Base-by-base conservation (phyloP, 805 yeast genomes). In the Ogataea ganodermae region DNA sequence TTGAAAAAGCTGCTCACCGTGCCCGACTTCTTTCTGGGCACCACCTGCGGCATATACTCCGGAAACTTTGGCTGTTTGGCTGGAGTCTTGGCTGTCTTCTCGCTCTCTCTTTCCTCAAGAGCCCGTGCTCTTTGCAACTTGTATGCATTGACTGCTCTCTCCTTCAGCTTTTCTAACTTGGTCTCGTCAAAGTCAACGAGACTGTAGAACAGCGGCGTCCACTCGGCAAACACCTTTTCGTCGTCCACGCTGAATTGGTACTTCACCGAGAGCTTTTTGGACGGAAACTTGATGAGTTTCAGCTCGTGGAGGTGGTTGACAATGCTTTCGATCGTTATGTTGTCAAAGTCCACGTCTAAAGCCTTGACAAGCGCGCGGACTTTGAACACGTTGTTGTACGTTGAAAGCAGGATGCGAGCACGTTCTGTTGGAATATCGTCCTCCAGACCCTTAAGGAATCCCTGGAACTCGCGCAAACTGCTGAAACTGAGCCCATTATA, bases 241-340 rank as follows among this genome's bases (percentile, higher is more conserved):
- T 56, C 59, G 14, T 58, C 60, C 24, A 51, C 49, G 12, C 48
- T 46, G 35, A 55, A 57, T 17, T 22, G 45, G 37, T 55, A 55
- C 6, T 48, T 47, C 6, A 48, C 22, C 4, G 47, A 23, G 12
- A 45, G 28, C 23, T 35, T 42, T 44, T 55, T 55, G 2, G 49
- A 33, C 8, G 53, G 55, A 30, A 53, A 53, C 30, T 45, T 55
- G 18, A 56, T 44, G n/a, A 57, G 23, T 36, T 48, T 51, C 41
- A 57, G 37, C 4, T 55, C 53, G 12, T 48, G 18, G 9, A 51
- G 33, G 27, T 48, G 49, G 21, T 55, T 50, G 22, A 50, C 41
- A 8, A 55, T 44, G 40, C 42, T 48, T 28, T 58, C 61, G n/a
- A 58, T 47, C 16, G 57, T 39, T 41, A 33, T 22, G 42, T 30